phyloP scores from a whole-genome alignment of 352 stramenopile genomes.

The Plasmopara viticola region DNA sequence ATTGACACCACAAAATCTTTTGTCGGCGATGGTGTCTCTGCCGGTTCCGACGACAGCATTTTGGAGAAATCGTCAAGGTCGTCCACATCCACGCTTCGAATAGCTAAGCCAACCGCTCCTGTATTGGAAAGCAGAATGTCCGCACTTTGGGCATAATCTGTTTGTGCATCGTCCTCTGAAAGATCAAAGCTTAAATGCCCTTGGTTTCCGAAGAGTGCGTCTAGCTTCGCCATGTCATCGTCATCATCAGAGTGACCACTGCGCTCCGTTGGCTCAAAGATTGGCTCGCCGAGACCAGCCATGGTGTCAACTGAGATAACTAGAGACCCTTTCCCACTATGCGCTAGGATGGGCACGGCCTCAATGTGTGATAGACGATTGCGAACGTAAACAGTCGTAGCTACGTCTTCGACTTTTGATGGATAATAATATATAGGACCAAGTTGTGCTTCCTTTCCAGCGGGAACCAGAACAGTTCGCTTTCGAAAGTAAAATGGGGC shows the following conservation, averaged over 20 bases:
- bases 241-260: neutral
- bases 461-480: slow-evolving; percentile 20
- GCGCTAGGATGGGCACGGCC: slow-evolving; percentile 27
- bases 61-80: slow-evolving; percentile 1
- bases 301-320: slow-evolving; percentile 10
- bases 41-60: slow-evolving; percentile 1
- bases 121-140: slow-evolving; percentile 23
- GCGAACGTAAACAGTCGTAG: slow-evolving; percentile 39
- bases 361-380: slow-evolving; percentile 69
- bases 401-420: slow-evolving; percentile 26
- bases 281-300: neutral
- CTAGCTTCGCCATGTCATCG: neutral
- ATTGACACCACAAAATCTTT: slow-evolving; percentile 14
- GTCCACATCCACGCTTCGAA: slow-evolving; percentile 14
- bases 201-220: slow-evolving; percentile 5
- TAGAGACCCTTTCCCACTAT: slow-evolving; percentile 37
- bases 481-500: slow-evolving; percentile 35
- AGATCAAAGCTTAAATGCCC: slow-evolving; percentile 17
- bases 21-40: neutral
- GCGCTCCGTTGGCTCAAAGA: slow-evolving; percentile 3
- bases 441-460: slow-evolving; percentile 22
- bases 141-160: slow-evolving; percentile 13
- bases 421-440: slow-evolving; percentile 66
- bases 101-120: slow-evolving; percentile 16
- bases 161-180: slow-evolving; percentile 1